Percentiles rank a stretch among this genome's conserved stretches.
Conservation (phyloP, 352 stramenopile genomes). For the Plasmopara viticola region DNA sequence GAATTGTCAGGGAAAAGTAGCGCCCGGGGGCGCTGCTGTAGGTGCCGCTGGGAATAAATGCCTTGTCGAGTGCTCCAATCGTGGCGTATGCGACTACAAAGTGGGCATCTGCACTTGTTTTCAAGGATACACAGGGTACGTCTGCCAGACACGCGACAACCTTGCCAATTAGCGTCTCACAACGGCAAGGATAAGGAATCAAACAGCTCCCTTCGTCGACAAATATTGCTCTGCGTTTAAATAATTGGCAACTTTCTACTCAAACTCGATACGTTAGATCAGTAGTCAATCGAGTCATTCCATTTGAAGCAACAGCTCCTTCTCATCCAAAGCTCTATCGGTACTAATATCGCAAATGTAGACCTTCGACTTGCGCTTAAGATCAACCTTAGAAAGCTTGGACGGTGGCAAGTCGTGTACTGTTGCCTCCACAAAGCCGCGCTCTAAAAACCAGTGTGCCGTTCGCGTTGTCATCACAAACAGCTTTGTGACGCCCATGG, state of each 20-base stretch:
- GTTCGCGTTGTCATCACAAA: constrained; percentile 98
- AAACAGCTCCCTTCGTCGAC: constrained; percentile 17
- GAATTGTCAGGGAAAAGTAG: constrained; percentile 48
- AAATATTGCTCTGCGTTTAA: constrained; percentile 12
- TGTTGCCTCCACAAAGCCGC: constrained; percentile 89
- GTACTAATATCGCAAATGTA: constrained; percentile 87
- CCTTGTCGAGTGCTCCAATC: constrained; percentile 90
- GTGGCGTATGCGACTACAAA: constrained; percentile 86
- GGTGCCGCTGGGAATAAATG: constrained; percentile 78
- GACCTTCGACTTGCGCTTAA: constrained; percentile 82
- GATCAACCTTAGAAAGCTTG: constrained; percentile 71
- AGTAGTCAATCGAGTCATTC: constrained; percentile 11
- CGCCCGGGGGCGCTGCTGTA: constrained; percentile 30
- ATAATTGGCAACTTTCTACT: not conserved
- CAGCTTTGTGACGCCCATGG: constrained; percentile 84
- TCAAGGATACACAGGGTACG: constrained; percentile 56
- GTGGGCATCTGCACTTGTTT: constrained; percentile 86
- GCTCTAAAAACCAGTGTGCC: constrained; percentile 98
- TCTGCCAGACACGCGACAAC: constrained; percentile 41
- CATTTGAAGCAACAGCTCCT: constrained; percentile 74
- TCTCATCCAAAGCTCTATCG: constrained; percentile 76
- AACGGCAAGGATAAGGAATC: constrained; percentile 8
- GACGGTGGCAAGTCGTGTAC: constrained; percentile 84
- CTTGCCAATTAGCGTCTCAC: constrained; percentile 19
- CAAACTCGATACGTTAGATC: too few species aligned